phyloP scores from a whole-genome alignment of 2,329 filamentous ascomycete genomes.

The Hymenoscyphus scutula region DNA sequence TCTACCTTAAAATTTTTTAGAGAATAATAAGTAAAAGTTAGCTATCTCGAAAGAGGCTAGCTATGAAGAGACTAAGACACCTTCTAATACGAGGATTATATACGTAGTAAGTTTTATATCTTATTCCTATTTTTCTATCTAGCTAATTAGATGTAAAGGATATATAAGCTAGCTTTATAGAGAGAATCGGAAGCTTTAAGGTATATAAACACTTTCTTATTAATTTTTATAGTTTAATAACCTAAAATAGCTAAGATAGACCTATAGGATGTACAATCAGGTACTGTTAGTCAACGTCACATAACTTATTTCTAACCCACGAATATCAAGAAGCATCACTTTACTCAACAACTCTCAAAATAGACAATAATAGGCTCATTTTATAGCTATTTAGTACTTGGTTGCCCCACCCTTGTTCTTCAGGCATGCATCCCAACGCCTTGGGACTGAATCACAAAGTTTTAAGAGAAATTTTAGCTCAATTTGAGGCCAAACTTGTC shows the following conservation, averaged over 20 bases:
- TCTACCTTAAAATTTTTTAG: slow-evolving; percentile 4
- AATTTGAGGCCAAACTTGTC: too few species aligned
- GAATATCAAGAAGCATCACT: too few species aligned
- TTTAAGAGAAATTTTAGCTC: too few species aligned
- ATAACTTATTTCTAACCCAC: too few species aligned
- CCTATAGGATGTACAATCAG: neutral
- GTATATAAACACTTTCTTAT: neutral
- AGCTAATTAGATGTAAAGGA: slow-evolving; percentile 8
- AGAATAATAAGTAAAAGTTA: neutral
- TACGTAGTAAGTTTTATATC: neutral
- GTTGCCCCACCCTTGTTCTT: too few species aligned
- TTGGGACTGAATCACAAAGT: too few species aligned
- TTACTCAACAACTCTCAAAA: too few species aligned
- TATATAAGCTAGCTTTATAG: slow-evolving; percentile 5
- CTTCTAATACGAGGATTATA: neutral
- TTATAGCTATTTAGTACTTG: too few species aligned
- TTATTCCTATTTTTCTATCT: neutral
- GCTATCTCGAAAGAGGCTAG: neutral
- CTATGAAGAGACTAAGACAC: neutral
- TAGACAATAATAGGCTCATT: too few species aligned
- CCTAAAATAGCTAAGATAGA: slow-evolving; percentile 1
- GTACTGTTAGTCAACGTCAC: too few species aligned
- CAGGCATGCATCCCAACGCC: too few species aligned
- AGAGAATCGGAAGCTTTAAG: slow-evolving; percentile 4
- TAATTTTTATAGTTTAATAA: neutral